Conservation (phyloP, 2,329 filamentous ascomycete genomes). For the Ophiostoma montium region DNA sequence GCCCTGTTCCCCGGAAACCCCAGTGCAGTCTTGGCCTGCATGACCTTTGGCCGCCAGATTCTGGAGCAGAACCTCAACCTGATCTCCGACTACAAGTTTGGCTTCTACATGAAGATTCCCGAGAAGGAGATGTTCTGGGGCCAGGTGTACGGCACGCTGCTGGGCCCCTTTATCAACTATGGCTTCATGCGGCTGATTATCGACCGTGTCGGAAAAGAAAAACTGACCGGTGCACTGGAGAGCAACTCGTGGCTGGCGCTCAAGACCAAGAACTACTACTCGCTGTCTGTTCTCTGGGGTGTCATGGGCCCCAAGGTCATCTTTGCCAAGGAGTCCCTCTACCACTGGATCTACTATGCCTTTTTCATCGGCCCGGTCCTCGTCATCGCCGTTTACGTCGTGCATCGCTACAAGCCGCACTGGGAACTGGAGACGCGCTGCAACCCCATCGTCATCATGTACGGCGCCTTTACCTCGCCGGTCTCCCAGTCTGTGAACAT, state of each 20-base stretch:
- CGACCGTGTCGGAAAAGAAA: slow-evolving; percentile 15
- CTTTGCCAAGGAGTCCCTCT: slow-evolving; percentile 15
- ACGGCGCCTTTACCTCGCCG: slow-evolving; percentile 16
- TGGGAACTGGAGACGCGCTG: slow-evolving; percentile 18
- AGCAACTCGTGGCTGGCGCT: slow-evolving; percentile 18
- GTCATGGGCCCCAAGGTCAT: slow-evolving; percentile 21
- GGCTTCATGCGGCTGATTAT: slow-evolving; percentile 19
- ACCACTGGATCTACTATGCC: slow-evolving; percentile 19
- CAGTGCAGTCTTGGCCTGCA: slow-evolving; percentile 18
- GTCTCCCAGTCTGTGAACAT: slow-evolving; percentile 19
- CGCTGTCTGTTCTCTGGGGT: slow-evolving; percentile 22
- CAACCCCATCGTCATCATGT: slow-evolving; percentile 19
- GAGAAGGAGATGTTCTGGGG: slow-evolving; percentile 22
- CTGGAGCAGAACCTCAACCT: slow-evolving; percentile 22
- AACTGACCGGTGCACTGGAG: slow-evolving; percentile 14
- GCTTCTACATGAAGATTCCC: slow-evolving; percentile 25
- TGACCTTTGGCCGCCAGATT: slow-evolving; percentile 21
- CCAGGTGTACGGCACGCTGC: slow-evolving; percentile 21
- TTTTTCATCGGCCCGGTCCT: slow-evolving; percentile 18
- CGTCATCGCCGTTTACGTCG: slow-evolving; percentile 14
- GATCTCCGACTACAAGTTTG: slow-evolving; percentile 23
- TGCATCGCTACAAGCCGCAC: slow-evolving; percentile 17
- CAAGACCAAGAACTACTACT: slow-evolving; percentile 19
- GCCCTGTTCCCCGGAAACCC: slow-evolving; percentile 28
- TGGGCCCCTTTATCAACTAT: slow-evolving; percentile 21